Percentiles rank a stretch among this genome's conserved stretches.
Evolutionary conservation across 2,329 filamentous ascomycete genomes (phyloP).

Genomic region (Venturia oleaginea): DNA sequence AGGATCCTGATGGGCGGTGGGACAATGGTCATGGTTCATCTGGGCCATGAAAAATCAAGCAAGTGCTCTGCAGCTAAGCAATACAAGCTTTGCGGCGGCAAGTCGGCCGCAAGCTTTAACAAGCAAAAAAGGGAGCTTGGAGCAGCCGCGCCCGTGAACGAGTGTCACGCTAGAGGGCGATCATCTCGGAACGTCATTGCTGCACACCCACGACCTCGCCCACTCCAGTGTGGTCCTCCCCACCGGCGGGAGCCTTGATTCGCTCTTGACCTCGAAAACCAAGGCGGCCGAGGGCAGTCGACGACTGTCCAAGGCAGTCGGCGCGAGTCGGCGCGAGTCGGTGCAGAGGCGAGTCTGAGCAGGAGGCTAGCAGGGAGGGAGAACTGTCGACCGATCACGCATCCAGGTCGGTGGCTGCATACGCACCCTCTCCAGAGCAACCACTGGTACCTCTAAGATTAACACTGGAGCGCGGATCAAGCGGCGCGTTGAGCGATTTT

Average conservation of each 20-base stretch:
- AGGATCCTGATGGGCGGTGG: too few species aligned
- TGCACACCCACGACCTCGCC: background rate
- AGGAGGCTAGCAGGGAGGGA: background rate
- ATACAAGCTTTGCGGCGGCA: background rate
- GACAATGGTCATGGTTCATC: too few species aligned
- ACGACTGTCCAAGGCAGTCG: background rate
- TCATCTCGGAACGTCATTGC: conserved; percentile 4
- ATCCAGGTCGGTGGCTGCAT: background rate
- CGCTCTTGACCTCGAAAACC: background rate
- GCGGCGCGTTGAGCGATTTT: conserved; percentile 1
- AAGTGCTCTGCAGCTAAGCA: background rate
- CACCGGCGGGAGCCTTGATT: background rate
- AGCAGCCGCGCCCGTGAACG: background rate
- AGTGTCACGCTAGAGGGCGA: background rate
- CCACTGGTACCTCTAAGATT: background rate
- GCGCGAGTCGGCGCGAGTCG: background rate
- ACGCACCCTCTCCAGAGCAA: background rate
- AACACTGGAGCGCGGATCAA: conserved; percentile 6
- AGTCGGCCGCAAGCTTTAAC: background rate
- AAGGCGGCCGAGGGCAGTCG: background rate
- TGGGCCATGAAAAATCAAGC: background rate
- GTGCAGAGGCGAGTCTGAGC: background rate
- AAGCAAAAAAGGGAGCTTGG: background rate
- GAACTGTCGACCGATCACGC: background rate
- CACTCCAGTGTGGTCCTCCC: background rate